Evolutionary conservation across 2,329 filamentous ascomycete genomes (phyloP).

Genomic region (Geosmithia flava): DNA sequence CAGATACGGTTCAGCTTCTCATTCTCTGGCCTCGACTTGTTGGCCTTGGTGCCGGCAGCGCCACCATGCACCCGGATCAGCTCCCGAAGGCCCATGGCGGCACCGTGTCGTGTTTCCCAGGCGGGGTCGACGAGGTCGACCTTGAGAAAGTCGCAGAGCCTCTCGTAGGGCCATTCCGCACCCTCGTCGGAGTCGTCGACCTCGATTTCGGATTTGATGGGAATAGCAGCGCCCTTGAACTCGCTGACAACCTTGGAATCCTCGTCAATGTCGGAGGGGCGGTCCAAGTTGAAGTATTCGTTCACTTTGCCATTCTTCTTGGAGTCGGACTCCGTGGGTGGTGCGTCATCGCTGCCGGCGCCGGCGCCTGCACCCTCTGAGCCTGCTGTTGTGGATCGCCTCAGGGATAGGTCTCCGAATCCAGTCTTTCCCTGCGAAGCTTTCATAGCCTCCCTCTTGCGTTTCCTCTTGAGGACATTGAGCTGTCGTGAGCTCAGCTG

Average conservation of each 20-base stretch:
- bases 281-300: constrained; percentile 87
- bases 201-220: constrained; percentile 79
- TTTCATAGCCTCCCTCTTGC: constrained; percentile 79
- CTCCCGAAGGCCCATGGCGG: constrained; percentile 88
- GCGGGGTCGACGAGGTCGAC: constrained; percentile 85
- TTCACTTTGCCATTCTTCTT: constrained; percentile 52
- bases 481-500: constrained; percentile 84
- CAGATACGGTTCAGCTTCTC: constrained; percentile 68
- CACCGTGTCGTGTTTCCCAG: constrained; percentile 94
- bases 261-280: constrained; percentile 67
- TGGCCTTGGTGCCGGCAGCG: constrained; percentile 68
- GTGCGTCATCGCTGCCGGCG: constrained; percentile 36
- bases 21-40: constrained; percentile 63
- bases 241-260: constrained; percentile 88
- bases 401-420: constrained; percentile 72
- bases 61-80: constrained; percentile 82
- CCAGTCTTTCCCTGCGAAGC: constrained; percentile 77
- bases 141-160: constrained; percentile 85
- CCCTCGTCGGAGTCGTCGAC: constrained; percentile 66
- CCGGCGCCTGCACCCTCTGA: constrained; percentile 48
- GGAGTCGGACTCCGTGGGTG: constrained; percentile 34
- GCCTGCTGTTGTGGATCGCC: constrained; percentile 46
- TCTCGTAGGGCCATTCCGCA: constrained; percentile 85
- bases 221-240: constrained; percentile 73
- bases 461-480: constrained; percentile 88